Evolutionary conservation across 208 protist genomes (phyloP), one percentile per base, ranked within the genome.

Genomic region (Endotrypanum monterogeii): DNA sequence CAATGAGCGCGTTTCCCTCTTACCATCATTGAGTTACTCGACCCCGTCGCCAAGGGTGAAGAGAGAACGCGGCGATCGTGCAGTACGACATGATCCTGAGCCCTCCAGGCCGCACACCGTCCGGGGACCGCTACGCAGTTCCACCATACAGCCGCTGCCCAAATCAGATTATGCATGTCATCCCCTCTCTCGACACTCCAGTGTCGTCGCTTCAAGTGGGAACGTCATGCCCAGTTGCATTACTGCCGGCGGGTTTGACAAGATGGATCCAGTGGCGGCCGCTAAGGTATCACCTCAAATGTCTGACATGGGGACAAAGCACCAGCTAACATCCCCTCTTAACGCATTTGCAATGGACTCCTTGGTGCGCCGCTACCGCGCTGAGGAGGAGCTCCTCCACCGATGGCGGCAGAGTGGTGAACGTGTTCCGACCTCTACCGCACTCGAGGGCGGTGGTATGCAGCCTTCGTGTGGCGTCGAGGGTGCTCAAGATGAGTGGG

Each of bases 321-420:
- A 54, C n/a, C 57, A 44, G 48, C 37, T 50, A 35, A 48, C 76
- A 18, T 71, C 71, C n/a, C 54, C 76, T 9, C 20, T 65, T 2
- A n/a, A 41, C 18, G 70, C 65, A 8, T 41, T 76, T 3, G 76
- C 76, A 25, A 76, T 81, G 71, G 65, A 81, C 48, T 73, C 76
- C 44, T 30, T 81, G 20, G 76, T 76, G 54, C 76, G 71, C 28
- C 76, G 76, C 44, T 81, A 73, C 65, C 71, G 50, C 20, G 70
- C 76, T 0, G 67, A 73, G 50, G 76, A 81, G 57, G 52, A 55
- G 11, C 76, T 70, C n/a, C 66, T 81, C 11, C 50, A 56, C 6
- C 65, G 54, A 50, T 81, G 76, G 76, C 76, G 76, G 35, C 70
- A 69, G 30, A 30, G 39, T 25, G 65, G 54, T 9, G 65, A 30